These are phyloP conservation scores for Teratosphaeria nubilosa DNA, from an alignment of 2,329 filamentous ascomycete species.

Conservation along the genomic window DNA sequence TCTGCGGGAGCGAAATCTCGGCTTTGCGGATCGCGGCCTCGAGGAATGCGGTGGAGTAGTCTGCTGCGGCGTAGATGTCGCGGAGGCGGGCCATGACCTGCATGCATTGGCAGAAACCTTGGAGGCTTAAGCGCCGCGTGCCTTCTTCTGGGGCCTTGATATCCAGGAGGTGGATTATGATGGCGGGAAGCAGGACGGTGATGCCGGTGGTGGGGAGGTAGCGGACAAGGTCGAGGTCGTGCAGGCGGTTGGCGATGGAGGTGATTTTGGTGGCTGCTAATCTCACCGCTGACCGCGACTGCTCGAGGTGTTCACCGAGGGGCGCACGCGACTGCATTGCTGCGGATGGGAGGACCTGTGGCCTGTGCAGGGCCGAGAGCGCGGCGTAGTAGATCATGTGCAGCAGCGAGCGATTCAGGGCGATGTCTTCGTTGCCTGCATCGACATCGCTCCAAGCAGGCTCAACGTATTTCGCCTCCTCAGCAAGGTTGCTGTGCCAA, in stretches of 20 bases:
- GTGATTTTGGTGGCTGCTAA: slow-evolving; percentile 80
- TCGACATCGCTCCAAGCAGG: slow-evolving; percentile 47
- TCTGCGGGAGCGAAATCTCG: slow-evolving; percentile 56
- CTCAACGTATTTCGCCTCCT: slow-evolving; percentile 58
- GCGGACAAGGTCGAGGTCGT: slow-evolving; percentile 60
- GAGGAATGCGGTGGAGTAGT: slow-evolving; percentile 91
- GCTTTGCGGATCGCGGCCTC: slow-evolving; percentile 84
- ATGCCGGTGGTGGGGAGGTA: slow-evolving; percentile 84
- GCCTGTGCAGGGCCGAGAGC: slow-evolving; percentile 79
- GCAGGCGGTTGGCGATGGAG: slow-evolving; percentile 67
- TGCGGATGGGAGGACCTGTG: slow-evolving; percentile 74
- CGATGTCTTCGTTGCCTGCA: slow-evolving; percentile 49
- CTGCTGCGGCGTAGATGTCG: slow-evolving; percentile 86
- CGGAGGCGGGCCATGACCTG: slow-evolving; percentile 76
- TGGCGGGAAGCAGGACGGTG: slow-evolving; percentile 80
- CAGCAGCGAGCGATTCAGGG: slow-evolving; percentile 69
- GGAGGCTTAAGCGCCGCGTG: slow-evolving; percentile 61
- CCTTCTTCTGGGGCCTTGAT: slow-evolving; percentile 73
- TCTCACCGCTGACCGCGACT: slow-evolving; percentile 72
- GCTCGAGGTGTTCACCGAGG: slow-evolving; percentile 64
- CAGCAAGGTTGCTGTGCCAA: slow-evolving; percentile 65
- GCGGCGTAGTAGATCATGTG: slow-evolving; percentile 94
- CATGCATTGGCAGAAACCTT: slow-evolving; percentile 87
- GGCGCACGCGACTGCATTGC: slow-evolving; percentile 26
- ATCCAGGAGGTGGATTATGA: slow-evolving; percentile 87